Evolutionary conservation across 768 basidiomycete species (phyloP).

Genomic region (Leccinum disarticulatum): DNA sequence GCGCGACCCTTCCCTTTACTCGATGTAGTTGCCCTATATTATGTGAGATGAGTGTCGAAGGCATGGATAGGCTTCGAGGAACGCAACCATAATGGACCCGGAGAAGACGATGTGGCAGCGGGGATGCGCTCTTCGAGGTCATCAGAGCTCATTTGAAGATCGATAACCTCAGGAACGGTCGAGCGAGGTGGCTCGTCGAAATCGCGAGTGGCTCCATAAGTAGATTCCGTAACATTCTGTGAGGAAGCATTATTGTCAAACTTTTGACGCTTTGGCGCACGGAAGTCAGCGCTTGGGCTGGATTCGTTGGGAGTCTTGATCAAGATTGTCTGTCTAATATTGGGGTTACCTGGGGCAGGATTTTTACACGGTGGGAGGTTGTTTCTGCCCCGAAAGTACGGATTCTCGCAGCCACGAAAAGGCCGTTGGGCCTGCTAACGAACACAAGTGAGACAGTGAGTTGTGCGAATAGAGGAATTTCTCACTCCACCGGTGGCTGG

Average conservation of each 20-base stretch:
- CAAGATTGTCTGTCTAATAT: conserved; percentile 19
- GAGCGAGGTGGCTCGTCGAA: conserved; percentile 14
- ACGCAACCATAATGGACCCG: too few relatives aligned
- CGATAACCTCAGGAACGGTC: conserved; percentile 19
- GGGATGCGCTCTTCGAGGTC: conserved; percentile 22
- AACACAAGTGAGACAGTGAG: background rate
- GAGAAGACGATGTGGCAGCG: conserved; percentile 12
- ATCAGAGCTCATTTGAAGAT: conserved; percentile 17
- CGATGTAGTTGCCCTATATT: background rate
- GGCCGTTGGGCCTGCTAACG: conserved; percentile 7
- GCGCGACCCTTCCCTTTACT: conserved; percentile 28
- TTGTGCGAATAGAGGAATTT: too few relatives aligned
- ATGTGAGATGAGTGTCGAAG: conserved; percentile 24
- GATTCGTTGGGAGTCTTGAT: background rate
- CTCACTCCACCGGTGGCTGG: too few relatives aligned
- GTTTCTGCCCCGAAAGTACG: conserved; percentile 4
- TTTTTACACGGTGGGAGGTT: fast-evolving
- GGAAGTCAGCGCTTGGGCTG: background rate
- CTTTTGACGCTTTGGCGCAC: conserved; percentile 26
- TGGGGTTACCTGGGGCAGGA: conserved; percentile 24
- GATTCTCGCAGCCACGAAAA: conserved; percentile 13
- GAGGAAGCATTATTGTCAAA: conserved; percentile 4
- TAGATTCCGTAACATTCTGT: background rate
- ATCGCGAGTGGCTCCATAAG: conserved; percentile 2
- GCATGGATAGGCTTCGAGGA: conserved; percentile 3